These are phyloP conservation scores for Pythium periplocum DNA, from an alignment of 352 stramenopile genomes.

Conservation along the genomic window DNA sequence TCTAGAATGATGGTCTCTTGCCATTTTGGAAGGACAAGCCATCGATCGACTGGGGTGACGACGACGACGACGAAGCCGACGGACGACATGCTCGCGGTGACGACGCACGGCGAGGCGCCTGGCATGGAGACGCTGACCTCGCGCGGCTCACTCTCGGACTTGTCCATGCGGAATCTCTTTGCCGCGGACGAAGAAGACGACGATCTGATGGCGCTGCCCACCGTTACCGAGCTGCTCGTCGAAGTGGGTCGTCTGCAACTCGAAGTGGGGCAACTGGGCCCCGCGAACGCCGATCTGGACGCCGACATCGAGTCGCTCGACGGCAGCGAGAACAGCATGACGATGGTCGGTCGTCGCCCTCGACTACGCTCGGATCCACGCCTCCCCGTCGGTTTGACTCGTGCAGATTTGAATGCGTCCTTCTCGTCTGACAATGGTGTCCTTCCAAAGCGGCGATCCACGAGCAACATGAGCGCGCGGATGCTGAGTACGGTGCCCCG, in stretches of 20 bases:
- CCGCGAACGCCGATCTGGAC: conserved; percentile 3
- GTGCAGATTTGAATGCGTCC: conserved; percentile 15
- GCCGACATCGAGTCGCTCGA: conserved; percentile 19
- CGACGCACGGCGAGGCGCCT: too few species aligned
- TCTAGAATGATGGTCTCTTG: too few species aligned
- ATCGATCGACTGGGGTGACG: neutral
- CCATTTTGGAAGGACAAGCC: too few species aligned
- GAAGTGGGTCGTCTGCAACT: conserved; percentile 43
- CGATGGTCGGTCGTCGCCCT: neutral
- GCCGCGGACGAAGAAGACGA: conserved; percentile 14
- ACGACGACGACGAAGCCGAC: neutral
- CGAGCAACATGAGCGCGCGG: too few species aligned
- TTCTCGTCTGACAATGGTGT: conserved; percentile 37
- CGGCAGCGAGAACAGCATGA: conserved; percentile 2
- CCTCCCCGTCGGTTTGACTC: neutral
- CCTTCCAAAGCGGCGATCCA: neutral
- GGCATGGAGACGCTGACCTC: neutral
- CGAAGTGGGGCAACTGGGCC: conserved; percentile 20
- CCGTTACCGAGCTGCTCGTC: conserved; percentile 49
- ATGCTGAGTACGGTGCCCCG: conserved; percentile 12
- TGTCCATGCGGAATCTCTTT: conserved; percentile 1
- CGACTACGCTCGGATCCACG: too few species aligned
- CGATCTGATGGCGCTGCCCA: conserved; percentile 23
- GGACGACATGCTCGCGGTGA: conserved; percentile 1
- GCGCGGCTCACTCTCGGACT: neutral